Evolutionary conservation across 2,329 filamentous ascomycete species (phyloP).

Genomic region (Capronia americana): DNA sequence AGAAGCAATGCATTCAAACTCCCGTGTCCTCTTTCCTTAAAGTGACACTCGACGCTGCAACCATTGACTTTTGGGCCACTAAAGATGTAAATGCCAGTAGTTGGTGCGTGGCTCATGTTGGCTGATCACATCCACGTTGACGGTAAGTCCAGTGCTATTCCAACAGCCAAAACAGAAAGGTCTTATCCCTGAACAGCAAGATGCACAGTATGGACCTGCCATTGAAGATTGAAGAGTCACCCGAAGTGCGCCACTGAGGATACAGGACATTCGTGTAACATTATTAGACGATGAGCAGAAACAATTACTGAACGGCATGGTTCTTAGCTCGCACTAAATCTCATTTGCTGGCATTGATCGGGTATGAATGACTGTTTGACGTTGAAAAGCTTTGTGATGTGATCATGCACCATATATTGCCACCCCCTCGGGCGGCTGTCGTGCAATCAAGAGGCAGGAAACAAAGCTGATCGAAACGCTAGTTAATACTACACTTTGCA

Average conservation of each 20-base stretch:
- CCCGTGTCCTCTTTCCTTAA: not conserved
- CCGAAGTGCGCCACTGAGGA: not conserved
- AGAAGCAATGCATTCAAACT: not conserved
- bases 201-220: not conserved
- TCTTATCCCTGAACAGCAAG: not conserved
- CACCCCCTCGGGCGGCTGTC: not conserved
- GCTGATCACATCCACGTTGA: not conserved
- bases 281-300: not conserved
- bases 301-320: not conserved
- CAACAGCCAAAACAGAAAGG: not conserved
- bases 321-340: not conserved
- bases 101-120: not conserved
- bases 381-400: not conserved
- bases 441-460: not conserved
- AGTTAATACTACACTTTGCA: not conserved
- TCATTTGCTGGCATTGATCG: not conserved
- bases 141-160: not conserved
- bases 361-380: not conserved
- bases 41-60: too few relatives aligned
- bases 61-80: not conserved
- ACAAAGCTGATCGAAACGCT: not conserved
- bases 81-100: not conserved
- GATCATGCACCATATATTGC: not conserved
- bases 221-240: not conserved
- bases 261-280: not conserved